Evolutionary conservation across 1,284 basidiomycete species (phyloP).

Genomic region (Irpex rosettiformis): DNA sequence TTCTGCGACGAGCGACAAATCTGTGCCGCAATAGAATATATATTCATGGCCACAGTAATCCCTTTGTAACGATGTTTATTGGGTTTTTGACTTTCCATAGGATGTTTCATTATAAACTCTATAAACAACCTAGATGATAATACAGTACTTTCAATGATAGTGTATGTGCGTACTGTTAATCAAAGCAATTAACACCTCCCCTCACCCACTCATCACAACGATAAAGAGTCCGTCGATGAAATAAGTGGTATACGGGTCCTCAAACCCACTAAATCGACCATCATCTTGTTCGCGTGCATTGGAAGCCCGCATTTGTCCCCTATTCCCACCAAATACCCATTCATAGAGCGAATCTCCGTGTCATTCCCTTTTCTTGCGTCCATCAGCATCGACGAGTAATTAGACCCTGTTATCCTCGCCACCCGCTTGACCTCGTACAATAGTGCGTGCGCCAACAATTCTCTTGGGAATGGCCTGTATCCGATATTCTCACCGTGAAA

Average conservation of each 20-base stretch:
- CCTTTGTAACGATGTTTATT: too few relatives aligned
- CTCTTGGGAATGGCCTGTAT: neutral
- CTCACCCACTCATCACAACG: too few relatives aligned
- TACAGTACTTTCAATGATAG: neutral
- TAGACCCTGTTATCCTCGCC: constrained; percentile 51
- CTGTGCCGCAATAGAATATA: too few relatives aligned
- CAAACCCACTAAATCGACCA: neutral
- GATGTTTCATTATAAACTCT: neutral
- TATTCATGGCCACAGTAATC: too few relatives aligned
- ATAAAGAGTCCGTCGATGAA: neutral
- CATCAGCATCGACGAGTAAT: constrained; percentile 77
- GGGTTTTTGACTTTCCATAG: too few relatives aligned
- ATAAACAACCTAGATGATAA: neutral
- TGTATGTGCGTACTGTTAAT: too few relatives aligned
- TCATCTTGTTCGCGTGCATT: neutral
- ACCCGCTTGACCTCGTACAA: constrained; percentile 53
- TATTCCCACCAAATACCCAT: constrained; percentile 65
- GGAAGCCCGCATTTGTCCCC: neutral
- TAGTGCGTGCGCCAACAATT: constrained; percentile 38
- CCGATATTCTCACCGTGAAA: constrained; percentile 24
- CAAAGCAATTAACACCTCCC: neutral
- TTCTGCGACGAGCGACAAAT: too few relatives aligned
- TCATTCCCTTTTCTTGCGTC: constrained; percentile 56
- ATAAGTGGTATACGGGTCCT: neutral
- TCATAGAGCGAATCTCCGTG: constrained; percentile 85